phyloP scores from a whole-genome alignment of 768 basidiomycete species.

The Boletus sensibilis region DNA sequence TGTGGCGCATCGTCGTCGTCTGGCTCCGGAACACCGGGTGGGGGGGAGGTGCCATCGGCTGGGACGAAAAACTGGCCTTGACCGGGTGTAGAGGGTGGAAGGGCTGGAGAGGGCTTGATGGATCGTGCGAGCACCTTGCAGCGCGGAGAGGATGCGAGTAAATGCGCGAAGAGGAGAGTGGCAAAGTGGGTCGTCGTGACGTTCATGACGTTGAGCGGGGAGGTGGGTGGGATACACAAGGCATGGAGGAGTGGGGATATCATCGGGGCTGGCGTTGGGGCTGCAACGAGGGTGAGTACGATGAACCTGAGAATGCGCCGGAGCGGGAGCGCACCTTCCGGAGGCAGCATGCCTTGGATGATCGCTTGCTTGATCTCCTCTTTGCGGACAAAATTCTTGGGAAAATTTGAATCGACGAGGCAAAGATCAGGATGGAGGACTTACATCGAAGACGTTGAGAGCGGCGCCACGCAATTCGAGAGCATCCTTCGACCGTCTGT shows the following conservation, averaged over 20 bases:
- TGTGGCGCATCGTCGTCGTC: conserved; percentile 67
- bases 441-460: conserved; percentile 80
- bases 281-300: conserved; percentile 11
- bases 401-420: not conserved
- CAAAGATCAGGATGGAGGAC: not conserved
- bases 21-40: conserved; percentile 32
- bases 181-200: conserved; percentile 72
- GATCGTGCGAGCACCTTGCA: conserved; percentile 63
- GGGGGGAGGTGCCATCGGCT: conserved; percentile 55
- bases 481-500: conserved; percentile 59
- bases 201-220: conserved; percentile 54
- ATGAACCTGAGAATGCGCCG: not conserved
- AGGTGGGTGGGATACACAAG: conserved; percentile 60
- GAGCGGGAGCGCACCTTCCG: conserved; percentile 40
- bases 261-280: conserved; percentile 39
- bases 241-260: conserved; percentile 69
- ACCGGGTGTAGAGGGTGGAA: conserved; percentile 30
- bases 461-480: conserved; percentile 77
- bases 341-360: conserved; percentile 69
- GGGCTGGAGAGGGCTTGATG: conserved; percentile 52
- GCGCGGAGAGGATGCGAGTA: conserved; percentile 65
- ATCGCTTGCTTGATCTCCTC: conserved; percentile 71
- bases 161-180: conserved; percentile 74
- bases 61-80: conserved; percentile 68
- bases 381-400: conserved; percentile 72